Conservation (phyloP, 2,329 filamentous ascomycete genomes). For the Alternaria infectoria region DNA sequence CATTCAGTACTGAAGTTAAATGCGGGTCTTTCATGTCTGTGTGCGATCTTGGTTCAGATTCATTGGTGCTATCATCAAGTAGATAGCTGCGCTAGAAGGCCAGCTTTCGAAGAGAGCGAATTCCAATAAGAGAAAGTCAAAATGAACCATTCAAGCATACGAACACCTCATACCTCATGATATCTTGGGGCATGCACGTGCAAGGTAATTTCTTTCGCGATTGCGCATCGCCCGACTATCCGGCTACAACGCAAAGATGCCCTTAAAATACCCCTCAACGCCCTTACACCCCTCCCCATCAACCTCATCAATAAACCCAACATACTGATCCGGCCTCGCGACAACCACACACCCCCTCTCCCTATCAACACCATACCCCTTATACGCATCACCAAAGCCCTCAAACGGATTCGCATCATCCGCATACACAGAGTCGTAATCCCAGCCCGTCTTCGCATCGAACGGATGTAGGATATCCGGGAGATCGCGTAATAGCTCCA, state of each 20-base stretch:
- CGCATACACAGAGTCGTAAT: conserved; percentile 54
- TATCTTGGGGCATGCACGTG: too few relatives aligned
- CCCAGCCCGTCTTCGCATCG: conserved; percentile 48
- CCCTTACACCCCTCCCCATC: conserved; percentile 38
- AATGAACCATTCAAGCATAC: too few relatives aligned
- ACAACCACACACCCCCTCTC: conserved; percentile 64
- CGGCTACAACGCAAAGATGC: too few relatives aligned
- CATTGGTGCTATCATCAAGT: not conserved
- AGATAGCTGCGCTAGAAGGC: not conserved
- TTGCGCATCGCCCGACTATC: too few relatives aligned
- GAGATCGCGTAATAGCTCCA: conserved; percentile 52
- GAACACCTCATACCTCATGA: not conserved
- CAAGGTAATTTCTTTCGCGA: too few relatives aligned
- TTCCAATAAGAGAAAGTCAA: too few relatives aligned
- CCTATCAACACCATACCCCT: conserved; percentile 64
- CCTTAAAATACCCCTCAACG: conserved; percentile 41
- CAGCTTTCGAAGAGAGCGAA: not conserved
- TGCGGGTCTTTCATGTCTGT: not conserved
- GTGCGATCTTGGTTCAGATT: not conserved
- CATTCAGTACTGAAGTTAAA: not conserved
- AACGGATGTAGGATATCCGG: conserved; percentile 54
- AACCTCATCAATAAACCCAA: conserved; percentile 54
- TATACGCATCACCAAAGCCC: conserved; percentile 57
- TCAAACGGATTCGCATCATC: conserved; percentile 55
- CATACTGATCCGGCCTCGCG: conserved; percentile 72